Percentiles rank a stretch among this genome's conserved stretches.
These are phyloP conservation scores for Periconia macrospinosa DNA, from an alignment of 2,329 filamentous ascomycete genomes.

Conservation along the genomic window DNA sequence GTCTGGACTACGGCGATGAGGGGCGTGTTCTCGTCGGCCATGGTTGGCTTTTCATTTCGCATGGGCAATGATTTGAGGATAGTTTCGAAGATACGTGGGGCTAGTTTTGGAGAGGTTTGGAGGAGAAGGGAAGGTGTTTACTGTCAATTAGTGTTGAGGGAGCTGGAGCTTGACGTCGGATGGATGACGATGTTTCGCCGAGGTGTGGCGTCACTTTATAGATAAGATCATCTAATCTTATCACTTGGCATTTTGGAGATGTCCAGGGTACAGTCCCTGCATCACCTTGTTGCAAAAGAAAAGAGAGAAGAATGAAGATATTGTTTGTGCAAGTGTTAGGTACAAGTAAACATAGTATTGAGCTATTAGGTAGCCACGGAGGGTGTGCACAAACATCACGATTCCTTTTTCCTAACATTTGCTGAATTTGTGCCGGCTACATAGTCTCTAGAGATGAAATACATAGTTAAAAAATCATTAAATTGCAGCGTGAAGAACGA, in stretches of 20 bases:
- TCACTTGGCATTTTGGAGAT: background rate
- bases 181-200: background rate
- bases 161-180: background rate
- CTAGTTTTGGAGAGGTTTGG: background rate
- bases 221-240: background rate
- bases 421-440: no score
- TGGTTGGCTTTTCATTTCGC: slow-evolving; percentile 36
- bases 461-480: no score
- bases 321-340: no score
- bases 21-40: slow-evolving; percentile 64
- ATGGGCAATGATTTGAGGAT: background rate
- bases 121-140: background rate
- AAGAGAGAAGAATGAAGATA: no score
- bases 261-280: background rate
- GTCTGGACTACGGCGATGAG: slow-evolving; percentile 65
- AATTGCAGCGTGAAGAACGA: no score
- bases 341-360: no score
- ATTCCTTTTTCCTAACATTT: no score
- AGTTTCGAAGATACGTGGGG: background rate
- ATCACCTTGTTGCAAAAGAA: no score
- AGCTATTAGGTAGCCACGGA: no score
- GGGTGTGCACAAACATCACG: no score
- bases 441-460: no score
- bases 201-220: background rate
- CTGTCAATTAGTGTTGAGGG: no score